Evolutionary conservation across 192 early-diverging fungal species (phyloP).

Genomic region (Mortierella alpina): DNA sequence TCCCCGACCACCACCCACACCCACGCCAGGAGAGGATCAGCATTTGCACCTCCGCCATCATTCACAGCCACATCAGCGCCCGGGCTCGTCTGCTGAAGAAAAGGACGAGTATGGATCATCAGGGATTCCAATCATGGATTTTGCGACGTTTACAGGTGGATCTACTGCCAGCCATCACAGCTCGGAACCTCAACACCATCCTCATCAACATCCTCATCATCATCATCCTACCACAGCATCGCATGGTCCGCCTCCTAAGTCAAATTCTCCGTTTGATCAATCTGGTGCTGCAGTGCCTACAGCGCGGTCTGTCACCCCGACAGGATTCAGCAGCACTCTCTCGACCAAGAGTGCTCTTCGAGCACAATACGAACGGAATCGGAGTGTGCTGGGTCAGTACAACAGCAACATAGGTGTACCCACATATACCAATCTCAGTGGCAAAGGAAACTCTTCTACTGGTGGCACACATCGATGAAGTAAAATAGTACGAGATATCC

Average conservation of each 20-base stretch:
- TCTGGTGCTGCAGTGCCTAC: too few species aligned
- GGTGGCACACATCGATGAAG: background rate
- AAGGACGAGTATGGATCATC: background rate
- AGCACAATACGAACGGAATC: conserved; percentile 45
- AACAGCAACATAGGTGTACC: conserved; percentile 27
- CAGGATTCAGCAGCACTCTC: conserved; percentile 7
- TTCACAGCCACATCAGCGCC: background rate
- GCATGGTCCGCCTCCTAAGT: too few species aligned
- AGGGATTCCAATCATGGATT: conserved; percentile 43
- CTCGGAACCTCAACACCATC: background rate
- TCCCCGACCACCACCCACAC: conserved; percentile 15
- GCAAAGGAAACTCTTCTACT: conserved; percentile 14
- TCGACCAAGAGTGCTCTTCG: conserved; percentile 22
- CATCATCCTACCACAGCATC: background rate
- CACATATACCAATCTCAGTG: conserved; percentile 6
- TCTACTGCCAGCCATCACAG: background rate
- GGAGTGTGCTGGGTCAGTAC: conserved; percentile 31
- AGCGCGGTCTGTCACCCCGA: conserved; percentile 16
- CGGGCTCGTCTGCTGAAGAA: background rate
- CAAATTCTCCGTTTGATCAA: too few species aligned
- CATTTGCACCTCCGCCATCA: background rate
- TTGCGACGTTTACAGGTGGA: conserved; percentile 40
- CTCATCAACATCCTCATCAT: background rate
- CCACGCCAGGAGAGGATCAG: conserved; percentile 1
- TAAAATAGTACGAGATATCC: background rate